Conservation (phyloP, 371 early-diverging fungal species). For the Fennellomyces sp. region DNA sequence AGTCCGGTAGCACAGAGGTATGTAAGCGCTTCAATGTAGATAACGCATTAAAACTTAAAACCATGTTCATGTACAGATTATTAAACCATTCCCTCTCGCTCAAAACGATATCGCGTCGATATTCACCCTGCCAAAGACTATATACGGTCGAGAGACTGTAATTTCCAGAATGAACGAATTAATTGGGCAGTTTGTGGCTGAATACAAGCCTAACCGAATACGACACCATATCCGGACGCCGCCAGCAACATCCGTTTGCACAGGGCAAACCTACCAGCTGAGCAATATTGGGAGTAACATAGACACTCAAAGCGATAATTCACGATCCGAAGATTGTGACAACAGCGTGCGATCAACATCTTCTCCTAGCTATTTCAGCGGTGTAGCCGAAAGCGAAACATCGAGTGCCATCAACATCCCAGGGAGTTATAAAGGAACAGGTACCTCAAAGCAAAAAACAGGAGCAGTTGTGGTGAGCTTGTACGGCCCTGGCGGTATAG, state of each 20-base stretch:
- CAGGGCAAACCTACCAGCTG: not conserved
- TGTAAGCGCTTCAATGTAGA: too few relatives aligned
- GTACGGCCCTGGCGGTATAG: constrained; percentile 43
- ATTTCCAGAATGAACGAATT: constrained; percentile 36
- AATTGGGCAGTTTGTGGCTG: constrained; percentile 33
- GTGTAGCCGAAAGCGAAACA: constrained; percentile 32
- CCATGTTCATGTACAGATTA: too few relatives aligned
- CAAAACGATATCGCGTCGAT: constrained; percentile 49
- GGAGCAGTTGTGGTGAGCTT: constrained; percentile 16
- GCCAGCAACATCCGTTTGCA: constrained; percentile 16
- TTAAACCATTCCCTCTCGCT: constrained; percentile 38
- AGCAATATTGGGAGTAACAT: constrained; percentile 1
- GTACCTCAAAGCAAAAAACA: not conserved
- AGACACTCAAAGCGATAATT: not conserved
- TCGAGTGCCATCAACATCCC: constrained; percentile 15
- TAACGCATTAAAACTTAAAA: too few relatives aligned
- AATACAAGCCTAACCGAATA: constrained; percentile 22
- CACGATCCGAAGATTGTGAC: constrained; percentile 42
- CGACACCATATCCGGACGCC: constrained; percentile 5
- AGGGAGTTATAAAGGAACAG: not conserved
- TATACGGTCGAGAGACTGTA: constrained; percentile 42
- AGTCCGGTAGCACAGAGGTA: not conserved
- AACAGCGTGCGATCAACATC: constrained; percentile 45
- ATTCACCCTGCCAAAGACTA: constrained; percentile 41
- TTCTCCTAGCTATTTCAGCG: constrained; percentile 37